A percentile compares a stretch with the other conserved stretches of the same genome.
Conservation (phyloP, 257 asterid genomes). For the Paulownia fortunei region DNA sequence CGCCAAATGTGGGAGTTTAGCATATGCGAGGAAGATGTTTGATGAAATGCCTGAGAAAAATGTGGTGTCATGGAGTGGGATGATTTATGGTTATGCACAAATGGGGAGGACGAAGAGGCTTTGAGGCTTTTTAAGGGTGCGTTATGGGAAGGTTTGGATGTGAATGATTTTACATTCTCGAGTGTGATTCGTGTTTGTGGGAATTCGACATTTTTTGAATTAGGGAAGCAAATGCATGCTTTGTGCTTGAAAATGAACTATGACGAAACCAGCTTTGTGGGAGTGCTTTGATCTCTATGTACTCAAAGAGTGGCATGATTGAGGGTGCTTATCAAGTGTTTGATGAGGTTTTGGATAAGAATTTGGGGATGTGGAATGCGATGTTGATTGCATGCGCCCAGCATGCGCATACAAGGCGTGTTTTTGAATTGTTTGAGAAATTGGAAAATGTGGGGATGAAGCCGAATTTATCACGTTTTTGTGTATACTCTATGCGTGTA, state of each 20-base stretch:
- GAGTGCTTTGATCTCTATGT: constrained; percentile 74
- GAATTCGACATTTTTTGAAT: constrained; percentile 65
- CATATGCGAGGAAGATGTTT: constrained; percentile 71
- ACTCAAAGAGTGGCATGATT: constrained; percentile 82
- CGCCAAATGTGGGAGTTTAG: constrained; percentile 66
- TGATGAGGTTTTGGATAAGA: constrained; percentile 54
- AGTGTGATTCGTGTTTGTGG: constrained; percentile 88
- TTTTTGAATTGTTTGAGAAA: constrained; percentile 61
- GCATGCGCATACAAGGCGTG: constrained; percentile 61
- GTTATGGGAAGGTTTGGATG: constrained; percentile 53
- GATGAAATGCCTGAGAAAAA: constrained; percentile 85
- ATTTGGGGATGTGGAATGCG: constrained; percentile 84
- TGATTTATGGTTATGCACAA: constrained; percentile 82
- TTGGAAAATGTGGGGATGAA: constrained; percentile 54
- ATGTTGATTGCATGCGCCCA: constrained; percentile 85
- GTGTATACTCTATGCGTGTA: constrained; percentile 74
- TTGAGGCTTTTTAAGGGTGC: constrained; percentile 73
- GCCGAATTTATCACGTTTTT: constrained; percentile 81
- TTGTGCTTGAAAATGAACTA: constrained; percentile 69
- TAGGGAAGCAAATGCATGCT: constrained; percentile 83
- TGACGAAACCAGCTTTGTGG: constrained; percentile 62
- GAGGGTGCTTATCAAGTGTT: constrained; percentile 72
- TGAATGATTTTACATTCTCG: constrained; percentile 83
- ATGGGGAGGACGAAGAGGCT: constrained; percentile 74
- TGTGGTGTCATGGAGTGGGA: constrained; percentile 90